Evolutionary conservation across 108 stramenopile genomes (phyloP), one percentile per base, ranked within the genome.

Genomic region (Cylindrotheca fusiformis): DNA sequence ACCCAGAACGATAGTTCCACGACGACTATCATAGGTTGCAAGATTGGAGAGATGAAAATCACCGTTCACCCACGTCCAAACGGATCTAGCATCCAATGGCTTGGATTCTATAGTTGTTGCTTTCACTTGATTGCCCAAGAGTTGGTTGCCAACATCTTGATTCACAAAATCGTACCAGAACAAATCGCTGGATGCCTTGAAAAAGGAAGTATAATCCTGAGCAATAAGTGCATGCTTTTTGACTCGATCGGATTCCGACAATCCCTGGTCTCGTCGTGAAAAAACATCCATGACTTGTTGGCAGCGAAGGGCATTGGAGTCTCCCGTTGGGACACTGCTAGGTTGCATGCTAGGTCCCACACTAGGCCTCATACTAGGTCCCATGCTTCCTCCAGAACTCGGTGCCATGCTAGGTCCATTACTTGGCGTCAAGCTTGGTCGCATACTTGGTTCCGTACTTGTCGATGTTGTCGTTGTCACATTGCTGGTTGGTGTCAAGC

Each of bases 21-120:
- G 65, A 10, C 85, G 64, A 66, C 80, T 83, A 29, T 66, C 52
- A 73, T 76, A 82, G 20, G 81, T 79, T 0, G 76, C 85, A 56
- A 86, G 81, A 41, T 86, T 86, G 18, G 61, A 66, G 53, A 86
- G 65, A 50, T 86, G 85, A 47, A 78, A 77, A 71, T 86, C 85
- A 18, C 85, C 85, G 10, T 81, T 82, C 1, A 80, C 65, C 85
- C 85, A 86, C 14, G 85, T 86, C 36, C 36, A 41, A 6, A 41
- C 6, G 36, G 14, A 14, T 41, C 14, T 41, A 14, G 36, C 6
- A 41, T 41, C 36, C 36, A 41, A 41, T 41, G 36, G n/a, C n/a
- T n/a, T n/a, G n/a, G n/a, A n/a, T n/a, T n/a, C n/a, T 14, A 14
- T 41, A 41, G 36, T 41, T 14, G 36, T 41, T 41, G 36, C 14